A percentile compares a stretch with the other conserved stretches of the same genome.
phyloP scores from a whole-genome alignment of 1,284 basidiomycete species.

The Jaminaea rosea region DNA sequence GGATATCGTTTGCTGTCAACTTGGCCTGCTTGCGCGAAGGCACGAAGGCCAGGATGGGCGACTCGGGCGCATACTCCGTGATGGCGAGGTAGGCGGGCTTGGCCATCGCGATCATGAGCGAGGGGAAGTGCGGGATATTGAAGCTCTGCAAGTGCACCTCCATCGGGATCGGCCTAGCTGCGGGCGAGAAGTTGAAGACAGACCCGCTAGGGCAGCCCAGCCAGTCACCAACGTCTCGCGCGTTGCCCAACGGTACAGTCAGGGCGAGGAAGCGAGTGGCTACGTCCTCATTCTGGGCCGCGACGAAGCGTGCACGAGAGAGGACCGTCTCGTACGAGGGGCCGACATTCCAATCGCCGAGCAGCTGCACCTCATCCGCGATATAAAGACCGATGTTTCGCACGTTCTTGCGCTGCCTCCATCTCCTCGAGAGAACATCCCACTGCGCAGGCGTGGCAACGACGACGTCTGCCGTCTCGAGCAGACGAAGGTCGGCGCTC shows the following conservation, averaged over 20 bases:
- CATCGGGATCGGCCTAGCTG: constrained; percentile 87
- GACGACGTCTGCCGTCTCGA: constrained; percentile 69
- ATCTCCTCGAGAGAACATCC: constrained; percentile 90
- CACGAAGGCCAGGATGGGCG: constrained; percentile 86
- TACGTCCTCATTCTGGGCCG: constrained; percentile 83
- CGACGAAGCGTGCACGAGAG: constrained; percentile 86
- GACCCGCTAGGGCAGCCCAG: constrained; percentile 79
- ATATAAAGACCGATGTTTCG: constrained; percentile 86
- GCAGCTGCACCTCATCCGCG: constrained; percentile 87
- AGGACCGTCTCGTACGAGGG: constrained; percentile 93
- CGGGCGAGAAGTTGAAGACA: constrained; percentile 95
- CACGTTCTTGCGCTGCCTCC: constrained; percentile 94
- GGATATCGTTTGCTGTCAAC: constrained; percentile 80
- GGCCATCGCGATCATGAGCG: constrained; percentile 97
- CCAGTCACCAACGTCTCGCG: constrained; percentile 93
- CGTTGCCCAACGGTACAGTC: constrained; percentile 90
- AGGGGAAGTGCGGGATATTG: constrained; percentile 91
- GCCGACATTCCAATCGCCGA: constrained; percentile 77
- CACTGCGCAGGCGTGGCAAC: constrained; percentile 84
- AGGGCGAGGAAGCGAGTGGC: constrained; percentile 88
- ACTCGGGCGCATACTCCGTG: constrained; percentile 72
- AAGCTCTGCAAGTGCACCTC: constrained; percentile 96
- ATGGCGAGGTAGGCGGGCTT: constrained; percentile 95
- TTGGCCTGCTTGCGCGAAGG: constrained; percentile 88
- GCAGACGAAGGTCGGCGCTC: constrained; percentile 77